Evolutionary conservation across 352 stramenopile species (phyloP).

Genomic region (Pilasporangium apinafurcum): DNA sequence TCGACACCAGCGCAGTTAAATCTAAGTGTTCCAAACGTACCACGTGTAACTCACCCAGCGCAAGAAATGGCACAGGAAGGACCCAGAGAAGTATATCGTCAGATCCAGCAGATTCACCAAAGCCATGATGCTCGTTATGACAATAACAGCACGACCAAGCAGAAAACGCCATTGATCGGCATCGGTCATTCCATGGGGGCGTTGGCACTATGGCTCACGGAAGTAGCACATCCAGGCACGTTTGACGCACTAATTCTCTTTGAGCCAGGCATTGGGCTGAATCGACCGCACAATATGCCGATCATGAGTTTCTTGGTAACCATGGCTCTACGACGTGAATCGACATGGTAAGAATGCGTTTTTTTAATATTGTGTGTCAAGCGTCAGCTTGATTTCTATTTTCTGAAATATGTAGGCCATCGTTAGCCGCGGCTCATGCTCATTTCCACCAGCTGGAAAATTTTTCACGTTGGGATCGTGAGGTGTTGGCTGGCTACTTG

Average conservation of each 20-base stretch:
- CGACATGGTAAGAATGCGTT: conserved; percentile 15
- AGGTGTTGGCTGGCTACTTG: conserved; percentile 5
- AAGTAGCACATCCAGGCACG: conserved; percentile 22
- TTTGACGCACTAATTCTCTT: conserved; percentile 42
- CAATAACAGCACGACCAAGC: not conserved
- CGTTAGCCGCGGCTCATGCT: no score
- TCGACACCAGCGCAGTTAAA: conserved; percentile 12
- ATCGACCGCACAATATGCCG: not conserved
- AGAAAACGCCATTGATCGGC: no score
- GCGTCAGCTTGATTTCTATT: no score
- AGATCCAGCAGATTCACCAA: conserved; percentile 12
- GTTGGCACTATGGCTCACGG: conserved; percentile 18
- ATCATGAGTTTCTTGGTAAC: conserved; percentile 12
- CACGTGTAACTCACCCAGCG: conserved; percentile 26
- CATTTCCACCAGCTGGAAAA: no score
- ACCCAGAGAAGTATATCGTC: conserved; percentile 13
- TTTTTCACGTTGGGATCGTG: not conserved
- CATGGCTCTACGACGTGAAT: conserved; percentile 15
- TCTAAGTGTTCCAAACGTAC: not conserved
- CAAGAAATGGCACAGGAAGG: conserved; percentile 11
- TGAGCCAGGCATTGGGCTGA: conserved; percentile 28
- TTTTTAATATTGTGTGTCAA: not conserved
- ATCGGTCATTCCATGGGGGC: conserved; percentile 39
- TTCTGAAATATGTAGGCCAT: no score
- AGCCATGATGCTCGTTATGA: no score